phyloP scores from a whole-genome alignment of 2,329 filamentous ascomycete genomes.

The Penicillium occitanis region DNA sequence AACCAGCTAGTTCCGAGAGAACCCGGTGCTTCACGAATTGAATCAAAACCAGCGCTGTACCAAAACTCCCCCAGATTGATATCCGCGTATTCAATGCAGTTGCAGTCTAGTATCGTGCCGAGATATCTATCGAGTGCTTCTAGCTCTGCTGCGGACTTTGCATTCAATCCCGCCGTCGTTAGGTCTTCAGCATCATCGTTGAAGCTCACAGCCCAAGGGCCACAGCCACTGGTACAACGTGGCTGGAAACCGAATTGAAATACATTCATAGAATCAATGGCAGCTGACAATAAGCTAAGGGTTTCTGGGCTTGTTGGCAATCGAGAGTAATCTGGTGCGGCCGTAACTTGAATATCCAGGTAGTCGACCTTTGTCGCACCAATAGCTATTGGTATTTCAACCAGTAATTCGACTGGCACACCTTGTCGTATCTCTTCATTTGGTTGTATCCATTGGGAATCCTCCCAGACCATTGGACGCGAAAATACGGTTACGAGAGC shows the following conservation, averaged over 20 bases:
- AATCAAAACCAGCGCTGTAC: constrained; percentile 4
- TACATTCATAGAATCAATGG: neutral
- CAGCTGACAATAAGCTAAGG: neutral
- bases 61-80: constrained; percentile 9
- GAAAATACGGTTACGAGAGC: constrained; percentile 10
- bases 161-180: neutral
- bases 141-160: neutral
- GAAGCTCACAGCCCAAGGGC: neutral
- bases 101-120: neutral
- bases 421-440: neutral
- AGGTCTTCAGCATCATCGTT: neutral
- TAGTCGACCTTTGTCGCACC: neutral
- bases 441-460: constrained; percentile 9
- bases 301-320: neutral
- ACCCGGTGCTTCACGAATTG: neutral
- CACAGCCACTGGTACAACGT: neutral
- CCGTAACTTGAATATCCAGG: constrained; percentile 8
- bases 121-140: constrained; percentile 1
- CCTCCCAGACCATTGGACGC: constrained; percentile 8
- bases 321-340: constrained; percentile 6
- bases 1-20: constrained; percentile 4
- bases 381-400: constrained; percentile 11
- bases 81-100: neutral
- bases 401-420: constrained; percentile 1
- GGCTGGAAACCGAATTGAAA: neutral